These are phyloP conservation scores for Xylariaceae sp. DNA, from an alignment of 2,329 filamentous ascomycete genomes.

Conservation along the genomic window DNA sequence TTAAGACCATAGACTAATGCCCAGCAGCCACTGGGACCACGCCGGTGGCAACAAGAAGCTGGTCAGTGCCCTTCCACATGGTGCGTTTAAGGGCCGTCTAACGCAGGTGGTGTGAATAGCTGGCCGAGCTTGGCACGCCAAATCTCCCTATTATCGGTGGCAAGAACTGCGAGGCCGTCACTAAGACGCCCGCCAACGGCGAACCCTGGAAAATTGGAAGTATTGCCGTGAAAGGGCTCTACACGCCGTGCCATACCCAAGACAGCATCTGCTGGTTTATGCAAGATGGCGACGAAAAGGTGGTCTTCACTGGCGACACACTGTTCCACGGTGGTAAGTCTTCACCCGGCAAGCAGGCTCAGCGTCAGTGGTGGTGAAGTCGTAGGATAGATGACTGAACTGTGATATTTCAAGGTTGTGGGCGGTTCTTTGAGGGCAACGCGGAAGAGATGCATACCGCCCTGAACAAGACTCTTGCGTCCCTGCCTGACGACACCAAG, in stretches of 20 bases:
- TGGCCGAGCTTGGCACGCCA: conserved; percentile 48
- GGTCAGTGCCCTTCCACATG: conserved; percentile 43
- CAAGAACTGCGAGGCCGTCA: conserved; percentile 77
- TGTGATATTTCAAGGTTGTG: conserved; percentile 61
- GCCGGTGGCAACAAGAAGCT: conserved; percentile 85
- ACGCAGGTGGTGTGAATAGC: conserved; percentile 22
- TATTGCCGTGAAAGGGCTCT: conserved; percentile 79
- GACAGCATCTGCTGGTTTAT: conserved; percentile 96
- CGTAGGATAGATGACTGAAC: conserved; percentile 5
- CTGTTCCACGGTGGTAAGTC: conserved; percentile 79
- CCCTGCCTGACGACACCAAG: conserved; percentile 82
- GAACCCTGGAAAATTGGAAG: conserved; percentile 77
- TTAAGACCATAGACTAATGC: conserved; percentile 5
- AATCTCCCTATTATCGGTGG: conserved; percentile 79
- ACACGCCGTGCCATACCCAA: conserved; percentile 96
- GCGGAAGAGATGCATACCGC: conserved; percentile 89
- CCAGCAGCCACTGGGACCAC: conserved; percentile 80
- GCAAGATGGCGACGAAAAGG: conserved; percentile 70
- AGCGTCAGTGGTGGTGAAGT: not conserved
- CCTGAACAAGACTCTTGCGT: conserved; percentile 76
- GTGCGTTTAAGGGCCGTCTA: not conserved
- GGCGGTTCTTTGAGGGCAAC: conserved; percentile 91
- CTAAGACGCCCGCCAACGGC: conserved; percentile 68
- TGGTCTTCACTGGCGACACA: conserved; percentile 93
- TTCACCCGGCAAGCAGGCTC: not conserved